phyloP scores from a whole-genome alignment of 306 rosid species.

The Alnus rubra region DNA sequence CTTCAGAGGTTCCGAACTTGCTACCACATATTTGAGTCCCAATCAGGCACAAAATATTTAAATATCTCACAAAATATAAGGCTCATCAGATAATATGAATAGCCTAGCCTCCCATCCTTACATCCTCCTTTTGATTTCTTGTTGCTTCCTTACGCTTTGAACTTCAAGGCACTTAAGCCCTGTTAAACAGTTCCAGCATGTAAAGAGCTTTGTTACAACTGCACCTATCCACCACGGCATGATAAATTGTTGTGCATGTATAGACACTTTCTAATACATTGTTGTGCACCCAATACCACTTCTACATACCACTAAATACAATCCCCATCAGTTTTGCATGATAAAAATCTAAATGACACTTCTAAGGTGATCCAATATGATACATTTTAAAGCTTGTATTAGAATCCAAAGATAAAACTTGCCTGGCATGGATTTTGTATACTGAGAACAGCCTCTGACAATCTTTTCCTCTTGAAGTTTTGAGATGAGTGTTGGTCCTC shows the following conservation, averaged over 20 bases:
- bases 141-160: not conserved
- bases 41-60: not conserved
- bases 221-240: not conserved
- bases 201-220: too few relatives aligned
- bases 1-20: not conserved
- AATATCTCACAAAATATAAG: not conserved
- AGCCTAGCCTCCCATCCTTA: not conserved
- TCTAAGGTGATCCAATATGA: not conserved
- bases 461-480: constrained; percentile 43
- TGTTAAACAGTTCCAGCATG: not conserved
- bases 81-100: not conserved
- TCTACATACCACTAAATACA: not conserved
- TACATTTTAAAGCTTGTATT: not conserved
- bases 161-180: not conserved
- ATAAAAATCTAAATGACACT: not conserved
- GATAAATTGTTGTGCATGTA: not conserved
- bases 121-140: not conserved
- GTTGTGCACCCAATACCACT: not conserved
- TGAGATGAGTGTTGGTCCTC: constrained; percentile 42
- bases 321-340: not conserved
- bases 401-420: constrained; percentile 25
- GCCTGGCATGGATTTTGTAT: constrained; percentile 61
- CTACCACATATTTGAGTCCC: not conserved
- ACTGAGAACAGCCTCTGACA: constrained; percentile 53
- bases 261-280: not conserved